These are phyloP conservation scores for Euptelea pleiosperma DNA, from an alignment of 164 flowering plant genomes.

Conservation along the genomic window DNA sequence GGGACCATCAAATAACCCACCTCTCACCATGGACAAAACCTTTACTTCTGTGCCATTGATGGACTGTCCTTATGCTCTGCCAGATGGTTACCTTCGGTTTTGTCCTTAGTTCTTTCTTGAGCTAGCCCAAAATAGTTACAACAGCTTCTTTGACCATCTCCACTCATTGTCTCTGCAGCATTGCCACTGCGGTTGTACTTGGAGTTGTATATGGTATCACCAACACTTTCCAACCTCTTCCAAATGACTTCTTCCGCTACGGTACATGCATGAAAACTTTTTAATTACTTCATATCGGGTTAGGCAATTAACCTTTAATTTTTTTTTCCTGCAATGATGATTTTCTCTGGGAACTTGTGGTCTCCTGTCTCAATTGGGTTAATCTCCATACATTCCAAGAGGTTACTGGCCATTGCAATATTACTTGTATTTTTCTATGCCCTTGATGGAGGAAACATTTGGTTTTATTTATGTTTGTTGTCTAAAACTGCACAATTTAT, in stretches of 20 bases:
- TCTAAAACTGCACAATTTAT: not conserved
- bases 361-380: not conserved
- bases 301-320: too few species aligned
- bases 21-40: not conserved
- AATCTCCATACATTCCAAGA: not conserved
- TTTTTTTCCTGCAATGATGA: too few species aligned
- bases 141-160: not conserved
- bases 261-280: constrained; percentile 38
- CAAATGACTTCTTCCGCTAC: constrained; percentile 72
- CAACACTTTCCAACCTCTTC: constrained; percentile 55
- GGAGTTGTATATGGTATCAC: constrained; percentile 59
- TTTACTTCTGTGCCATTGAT: not conserved
- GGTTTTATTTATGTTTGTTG: not conserved
- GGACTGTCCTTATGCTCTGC: not conserved
- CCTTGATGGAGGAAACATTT: not conserved
- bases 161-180: constrained; percentile 41
- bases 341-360: not conserved
- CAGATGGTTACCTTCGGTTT: not conserved
- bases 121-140: not conserved
- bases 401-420: not conserved
- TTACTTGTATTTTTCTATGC: not conserved
- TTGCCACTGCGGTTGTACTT: constrained; percentile 66
- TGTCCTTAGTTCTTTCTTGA: not conserved
- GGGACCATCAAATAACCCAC: not conserved
- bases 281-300: not conserved